phyloP scores from a whole-genome alignment of 306 rosid genomes.

The Trifolium subterraneum region DNA sequence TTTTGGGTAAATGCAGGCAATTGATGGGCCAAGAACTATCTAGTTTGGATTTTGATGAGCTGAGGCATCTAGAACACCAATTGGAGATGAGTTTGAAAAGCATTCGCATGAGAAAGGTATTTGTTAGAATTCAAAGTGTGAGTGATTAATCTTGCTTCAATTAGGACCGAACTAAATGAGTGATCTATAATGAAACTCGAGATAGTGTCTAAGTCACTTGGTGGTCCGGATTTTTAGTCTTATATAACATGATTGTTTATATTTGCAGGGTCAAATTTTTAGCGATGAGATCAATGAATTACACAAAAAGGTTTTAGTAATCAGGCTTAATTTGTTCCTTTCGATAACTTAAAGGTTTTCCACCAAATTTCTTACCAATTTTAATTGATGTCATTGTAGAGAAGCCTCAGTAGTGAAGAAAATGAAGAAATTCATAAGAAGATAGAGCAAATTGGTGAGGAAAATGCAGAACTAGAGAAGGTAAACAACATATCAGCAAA shows the following conservation, averaged over 20 bases:
- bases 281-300: constrained; percentile 59
- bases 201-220: not conserved
- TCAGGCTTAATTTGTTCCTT: not conserved
- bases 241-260: constrained; percentile 20
- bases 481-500: constrained; percentile 37
- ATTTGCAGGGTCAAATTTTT: constrained; percentile 59
- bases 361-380: constrained; percentile 14
- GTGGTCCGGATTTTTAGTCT: not conserved
- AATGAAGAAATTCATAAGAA: constrained; percentile 55
- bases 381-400: constrained; percentile 52
- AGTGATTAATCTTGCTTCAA: not conserved
- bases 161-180: not conserved
- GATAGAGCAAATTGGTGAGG: constrained; percentile 47
- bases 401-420: constrained; percentile 47
- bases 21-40: constrained; percentile 82
- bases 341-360: constrained; percentile 10
- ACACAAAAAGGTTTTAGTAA: constrained; percentile 50
- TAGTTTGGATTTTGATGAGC: constrained; percentile 62
- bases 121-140: not conserved
- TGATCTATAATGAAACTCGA: not conserved
- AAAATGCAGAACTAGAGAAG: constrained; percentile 62
- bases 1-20: constrained; percentile 58
- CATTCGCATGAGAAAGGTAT: constrained; percentile 72
- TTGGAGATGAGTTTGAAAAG: constrained; percentile 74
- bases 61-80: constrained; percentile 70